Percentiles rank a stretch among this genome's conserved stretches.
phyloP scores from a whole-genome alignment of 1,284 basidiomycete species.

The Sanghuangporus sanghuang region DNA sequence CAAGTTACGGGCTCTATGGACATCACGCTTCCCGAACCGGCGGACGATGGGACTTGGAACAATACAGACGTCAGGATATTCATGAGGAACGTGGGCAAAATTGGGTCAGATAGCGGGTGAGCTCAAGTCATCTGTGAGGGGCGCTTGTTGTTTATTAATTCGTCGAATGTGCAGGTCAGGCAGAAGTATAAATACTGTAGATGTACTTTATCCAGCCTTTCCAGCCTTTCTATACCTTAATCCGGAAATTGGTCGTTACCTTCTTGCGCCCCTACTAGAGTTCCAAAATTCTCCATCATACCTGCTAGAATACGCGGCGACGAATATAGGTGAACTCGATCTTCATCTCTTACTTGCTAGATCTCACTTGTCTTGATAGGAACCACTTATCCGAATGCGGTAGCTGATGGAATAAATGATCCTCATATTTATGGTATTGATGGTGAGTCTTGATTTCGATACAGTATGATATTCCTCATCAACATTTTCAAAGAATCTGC shows the following conservation, averaged over 20 bases:
- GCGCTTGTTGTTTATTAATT: background rate
- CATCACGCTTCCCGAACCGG: slow-evolving; percentile 27
- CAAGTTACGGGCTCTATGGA: slow-evolving; percentile 38
- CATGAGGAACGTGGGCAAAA: slow-evolving; percentile 16
- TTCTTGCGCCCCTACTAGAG: slow-evolving; percentile 41
- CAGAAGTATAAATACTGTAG: slow-evolving; percentile 39
- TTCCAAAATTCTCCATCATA: slow-evolving; percentile 30
- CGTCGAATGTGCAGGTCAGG: background rate
- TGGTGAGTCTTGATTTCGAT: background rate
- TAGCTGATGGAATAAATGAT: slow-evolving; percentile 21
- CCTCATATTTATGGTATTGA: slow-evolving; percentile 21
- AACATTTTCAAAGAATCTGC: slow-evolving; percentile 20
- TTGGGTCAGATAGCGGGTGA: slow-evolving; percentile 2
- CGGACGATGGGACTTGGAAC: slow-evolving; percentile 25
- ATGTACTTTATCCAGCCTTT: slow-evolving; percentile 42
- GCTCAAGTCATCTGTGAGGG: background rate
- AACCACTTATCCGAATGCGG: slow-evolving; percentile 24
- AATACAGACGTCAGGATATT: slow-evolving; percentile 19
- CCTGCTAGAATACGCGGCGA: slow-evolving; percentile 30
- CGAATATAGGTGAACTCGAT: slow-evolving; percentile 34
- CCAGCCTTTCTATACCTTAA: slow-evolving; percentile 45
- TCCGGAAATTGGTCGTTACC: slow-evolving; percentile 32
- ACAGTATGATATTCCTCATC: slow-evolving; percentile 9
- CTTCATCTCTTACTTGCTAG: background rate
- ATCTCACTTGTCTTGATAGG: background rate